Base-by-base conservation (phyloP, 331 rosid genomes). In the Pyracantha coccinea region DNA sequence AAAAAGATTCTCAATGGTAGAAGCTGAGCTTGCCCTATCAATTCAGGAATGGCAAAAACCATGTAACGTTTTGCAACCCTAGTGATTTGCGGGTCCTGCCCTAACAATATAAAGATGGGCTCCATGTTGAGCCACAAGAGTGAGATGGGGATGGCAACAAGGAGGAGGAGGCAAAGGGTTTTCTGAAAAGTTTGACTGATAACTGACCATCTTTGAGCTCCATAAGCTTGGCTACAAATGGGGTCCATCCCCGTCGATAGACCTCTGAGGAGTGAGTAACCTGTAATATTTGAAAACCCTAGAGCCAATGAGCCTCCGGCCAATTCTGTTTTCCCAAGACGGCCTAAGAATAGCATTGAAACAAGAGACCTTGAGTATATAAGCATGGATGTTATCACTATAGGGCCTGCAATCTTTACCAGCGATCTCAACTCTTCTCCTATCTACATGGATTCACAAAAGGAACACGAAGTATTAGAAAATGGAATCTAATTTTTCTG, bases 221-320 rank as follows among this genome's bases (percentile, higher is more conserved):
- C 97, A 63, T 71, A 93, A 4, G 98, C 98, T 86, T 93, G 98
- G 82, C 98, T 89, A 75, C 98, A 93, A 12, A 93, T 90, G 2
- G 98, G 98, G 27, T 93, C 98, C 98, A 93, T 93, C 59, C 98
- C 98, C 66, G 84, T 86, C 1, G 95, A 74, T 15, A 93, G 85
- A 8, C 98, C 97, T 29, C 89, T 84, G 41, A 93, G 86, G 53
- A 93, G 52, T 19, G 98, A 93, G 24, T 76, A 75, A 0, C 93
- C 95, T 1, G 98, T 93, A 41, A 93, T 85, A 86, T 93, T 91
- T 23, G 88, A 86, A 8, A 93, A 91, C 0, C 96, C 98, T 6
- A 93, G 83, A 12, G 97, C 98, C 1, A 93, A 77, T 14, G 96
- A 88, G 8, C 98, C 98, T 6, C 98, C 98, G 1, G 98, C 98